Evolutionary conservation across 192 early-diverging fungal genomes (phyloP).

Genomic region (Gamsiella multidivaricata): DNA sequence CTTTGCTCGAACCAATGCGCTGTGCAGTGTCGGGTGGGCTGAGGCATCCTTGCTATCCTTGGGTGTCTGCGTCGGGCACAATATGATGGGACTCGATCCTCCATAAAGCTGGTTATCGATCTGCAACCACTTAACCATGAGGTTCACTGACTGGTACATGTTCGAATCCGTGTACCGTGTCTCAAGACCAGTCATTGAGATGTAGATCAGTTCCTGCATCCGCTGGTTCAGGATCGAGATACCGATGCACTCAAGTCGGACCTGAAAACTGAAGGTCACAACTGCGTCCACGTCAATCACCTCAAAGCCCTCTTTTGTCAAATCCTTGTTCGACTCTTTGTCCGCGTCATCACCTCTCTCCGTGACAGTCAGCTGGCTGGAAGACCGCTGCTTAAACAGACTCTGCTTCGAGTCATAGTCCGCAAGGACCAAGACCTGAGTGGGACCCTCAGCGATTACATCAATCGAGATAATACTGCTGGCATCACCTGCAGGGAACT

Average conservation of each 20-base stretch:
- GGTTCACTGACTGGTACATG: conserved; percentile 80
- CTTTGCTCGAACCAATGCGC: conserved; percentile 86
- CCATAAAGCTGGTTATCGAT: conserved; percentile 97
- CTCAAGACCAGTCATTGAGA: conserved; percentile 80
- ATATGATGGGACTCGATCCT: conserved; percentile 87
- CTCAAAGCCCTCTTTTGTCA: conserved; percentile 60
- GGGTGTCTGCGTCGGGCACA: conserved; percentile 91
- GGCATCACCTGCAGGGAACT: conserved; percentile 71
- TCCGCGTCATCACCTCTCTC: conserved; percentile 26
- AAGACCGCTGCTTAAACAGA: conserved; percentile 63
- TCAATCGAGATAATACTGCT: conserved; percentile 74
- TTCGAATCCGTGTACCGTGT: conserved; percentile 84
- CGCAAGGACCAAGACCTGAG: conserved; percentile 75
- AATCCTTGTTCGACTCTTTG: conserved; percentile 18
- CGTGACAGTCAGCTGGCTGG: conserved; percentile 26
- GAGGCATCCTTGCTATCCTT: conserved; percentile 72
- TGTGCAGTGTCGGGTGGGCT: conserved; percentile 71
- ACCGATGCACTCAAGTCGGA: conserved; percentile 90
- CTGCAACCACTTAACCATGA: conserved; percentile 90
- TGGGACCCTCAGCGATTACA: conserved; percentile 74
- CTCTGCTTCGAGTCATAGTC: conserved; percentile 74
- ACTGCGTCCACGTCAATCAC: conserved; percentile 63
- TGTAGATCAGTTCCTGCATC: conserved; percentile 88
- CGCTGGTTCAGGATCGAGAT: conserved; percentile 86
- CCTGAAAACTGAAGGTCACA: conserved; percentile 68